These are phyloP conservation scores for Wallacemonas sp. DNA, from an alignment of 208 protist species.

Conservation along the genomic window DNA sequence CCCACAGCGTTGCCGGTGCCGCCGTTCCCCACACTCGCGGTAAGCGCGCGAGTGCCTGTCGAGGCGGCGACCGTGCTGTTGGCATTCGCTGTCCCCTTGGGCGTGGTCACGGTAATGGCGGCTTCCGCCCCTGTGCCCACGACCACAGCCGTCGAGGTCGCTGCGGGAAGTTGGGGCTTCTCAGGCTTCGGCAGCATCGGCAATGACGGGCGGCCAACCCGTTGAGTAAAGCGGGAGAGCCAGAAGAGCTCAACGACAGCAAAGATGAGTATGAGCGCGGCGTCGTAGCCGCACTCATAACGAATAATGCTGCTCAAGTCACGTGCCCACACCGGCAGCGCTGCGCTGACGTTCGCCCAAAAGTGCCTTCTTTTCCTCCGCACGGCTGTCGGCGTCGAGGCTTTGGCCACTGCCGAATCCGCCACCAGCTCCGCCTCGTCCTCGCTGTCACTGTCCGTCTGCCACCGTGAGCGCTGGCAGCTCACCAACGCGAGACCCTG, in stretches of 20 bases:
- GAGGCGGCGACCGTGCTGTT: constrained; percentile 9
- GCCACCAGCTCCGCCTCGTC: not conserved
- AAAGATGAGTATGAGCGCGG: constrained; percentile 36
- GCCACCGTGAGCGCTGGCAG: not conserved
- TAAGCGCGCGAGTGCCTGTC: not conserved
- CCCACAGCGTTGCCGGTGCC: not conserved
- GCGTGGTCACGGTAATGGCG: not conserved
- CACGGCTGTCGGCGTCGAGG: not conserved
- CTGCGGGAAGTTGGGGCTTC: not conserved
- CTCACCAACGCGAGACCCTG: not conserved
- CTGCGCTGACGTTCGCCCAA: not conserved
- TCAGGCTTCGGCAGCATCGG: not conserved
- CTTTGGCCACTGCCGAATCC: not conserved
- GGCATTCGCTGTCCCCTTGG: not conserved
- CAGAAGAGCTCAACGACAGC: constrained; percentile 41
- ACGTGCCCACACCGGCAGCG: not conserved
- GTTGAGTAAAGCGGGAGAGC: constrained; percentile 37
- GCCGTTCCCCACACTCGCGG: not conserved
- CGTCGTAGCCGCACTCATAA: constrained; percentile 58
- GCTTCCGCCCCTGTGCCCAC: not conserved
- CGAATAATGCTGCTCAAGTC: constrained; percentile 27
- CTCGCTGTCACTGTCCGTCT: not conserved
- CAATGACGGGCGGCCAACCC: not conserved
- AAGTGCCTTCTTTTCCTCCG: not conserved
- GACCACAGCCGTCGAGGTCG: not conserved